A percentile compares a stretch with the other conserved stretches of the same genome.
Evolutionary conservation across 441 rosid genomes (phyloP).

Genomic region (Erodium texanum): DNA sequence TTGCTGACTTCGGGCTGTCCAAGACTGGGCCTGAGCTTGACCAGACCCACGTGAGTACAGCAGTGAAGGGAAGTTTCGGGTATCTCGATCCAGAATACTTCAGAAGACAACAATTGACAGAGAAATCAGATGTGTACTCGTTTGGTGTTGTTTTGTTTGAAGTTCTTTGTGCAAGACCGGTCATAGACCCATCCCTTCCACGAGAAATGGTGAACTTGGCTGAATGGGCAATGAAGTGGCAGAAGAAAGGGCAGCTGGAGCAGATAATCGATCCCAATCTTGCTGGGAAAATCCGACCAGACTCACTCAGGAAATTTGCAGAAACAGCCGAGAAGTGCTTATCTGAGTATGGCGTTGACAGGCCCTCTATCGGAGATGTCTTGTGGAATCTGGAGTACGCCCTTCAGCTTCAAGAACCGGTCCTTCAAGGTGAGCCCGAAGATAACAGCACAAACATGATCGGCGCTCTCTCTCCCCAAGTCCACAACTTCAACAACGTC

Average conservation of each 20-base stretch:
- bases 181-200: slow-evolving; percentile 18
- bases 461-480: slow-evolving; percentile 63
- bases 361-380: slow-evolving; percentile 22
- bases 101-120: no score
- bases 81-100: no score
- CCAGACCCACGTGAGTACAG: slow-evolving; percentile 23
- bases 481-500: slow-evolving; percentile 50
- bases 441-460: slow-evolving; percentile 57
- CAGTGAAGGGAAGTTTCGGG: no score
- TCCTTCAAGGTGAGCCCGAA: slow-evolving; percentile 23
- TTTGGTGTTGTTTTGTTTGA: slow-evolving; percentile 22
- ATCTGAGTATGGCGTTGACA: slow-evolving; percentile 17
- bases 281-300: slow-evolving; percentile 10
- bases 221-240: slow-evolving; percentile 24
- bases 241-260: slow-evolving; percentile 15
- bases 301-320: slow-evolving; percentile 14
- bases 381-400: slow-evolving; percentile 24
- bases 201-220: slow-evolving; percentile 17
- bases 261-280: slow-evolving; percentile 14
- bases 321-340: slow-evolving; percentile 22
- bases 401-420: slow-evolving; percentile 61
- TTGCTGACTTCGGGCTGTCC: slow-evolving; percentile 22
- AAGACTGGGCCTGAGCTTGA: slow-evolving; percentile 21
- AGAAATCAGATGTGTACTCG: slow-evolving; percentile 21
- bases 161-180: slow-evolving; percentile 19